These are phyloP conservation scores for Fusarium dimerum DNA, from an alignment of 2,329 filamentous ascomycete species.

Conservation along the genomic window DNA sequence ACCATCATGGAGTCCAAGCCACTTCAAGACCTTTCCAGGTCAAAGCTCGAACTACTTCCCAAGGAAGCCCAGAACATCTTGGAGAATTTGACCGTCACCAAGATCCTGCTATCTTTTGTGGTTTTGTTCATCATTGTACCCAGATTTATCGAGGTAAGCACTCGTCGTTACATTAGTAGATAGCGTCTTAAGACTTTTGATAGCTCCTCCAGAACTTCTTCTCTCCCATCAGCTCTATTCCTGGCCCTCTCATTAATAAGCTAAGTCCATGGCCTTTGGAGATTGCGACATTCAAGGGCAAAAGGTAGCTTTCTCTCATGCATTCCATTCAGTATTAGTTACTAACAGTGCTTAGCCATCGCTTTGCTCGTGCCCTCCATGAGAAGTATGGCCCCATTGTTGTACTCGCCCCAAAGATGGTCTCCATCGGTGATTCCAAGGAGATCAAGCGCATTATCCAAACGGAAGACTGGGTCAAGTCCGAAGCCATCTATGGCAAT, in stretches of 20 bases:
- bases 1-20: not conserved
- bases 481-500: not conserved
- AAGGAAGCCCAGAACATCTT: not conserved
- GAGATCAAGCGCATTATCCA: not conserved
- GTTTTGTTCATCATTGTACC: not conserved
- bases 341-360: not conserved
- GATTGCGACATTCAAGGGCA: not conserved
- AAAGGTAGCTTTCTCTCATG: not conserved
- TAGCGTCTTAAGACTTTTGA: not conserved
- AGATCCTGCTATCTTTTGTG: not conserved
- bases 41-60: not conserved
- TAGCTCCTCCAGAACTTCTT: not conserved
- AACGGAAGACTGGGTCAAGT: not conserved
- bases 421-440: not conserved
- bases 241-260: not conserved
- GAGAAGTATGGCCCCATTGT: not conserved
- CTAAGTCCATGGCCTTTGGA: not conserved
- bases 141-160: not conserved
- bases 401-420: not conserved
- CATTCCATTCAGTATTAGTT: not conserved
- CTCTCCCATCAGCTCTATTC: not conserved
- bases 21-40: not conserved
- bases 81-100: not conserved
- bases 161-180: not conserved
- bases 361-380: not conserved